Base-by-base conservation (phyloP, 306 rosid genomes). In the Morella rubra region DNA sequence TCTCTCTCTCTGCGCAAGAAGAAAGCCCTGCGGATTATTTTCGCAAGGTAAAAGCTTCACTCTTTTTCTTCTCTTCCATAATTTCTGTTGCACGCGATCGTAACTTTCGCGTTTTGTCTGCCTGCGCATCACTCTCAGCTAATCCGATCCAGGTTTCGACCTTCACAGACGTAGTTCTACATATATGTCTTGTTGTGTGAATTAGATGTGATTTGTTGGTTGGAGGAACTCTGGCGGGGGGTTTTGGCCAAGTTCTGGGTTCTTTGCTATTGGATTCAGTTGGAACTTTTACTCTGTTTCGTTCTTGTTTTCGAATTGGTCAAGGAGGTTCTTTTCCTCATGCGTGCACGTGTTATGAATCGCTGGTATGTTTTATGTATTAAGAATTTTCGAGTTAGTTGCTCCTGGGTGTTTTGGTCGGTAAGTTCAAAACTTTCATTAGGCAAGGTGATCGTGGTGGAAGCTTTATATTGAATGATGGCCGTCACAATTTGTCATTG, bases 81-180 rank as follows among this genome's bases (percentile, higher is more conserved):
- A 42, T 45, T 24, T 56, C 50, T 19, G 37, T 7, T 53, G 53
- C 45, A 19, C 68, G 73, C 73, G 66, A 76, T 76, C 80, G 14
- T 40, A 1, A 6, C 59, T 71, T 42, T 76, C 52, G 24, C 16
- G 37, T 4, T 8, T 12, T n/a, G 15, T 65, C 14, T 51, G 32
- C 32, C 53, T 40, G 10, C 18, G 22, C 32, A 2, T 71, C 75
- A 8, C 56, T 56, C 15, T n/a, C 60, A 9, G 22, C 40, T 12
- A 18, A 6, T 49, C 78, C 19, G 80, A 68, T 66, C 68, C 80
- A 76, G 55, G 49, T 55, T 56, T 53, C 16, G 4, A 54, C 69
- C 69, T 66, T 66, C 19, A 67, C 37, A 11, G 20, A 69, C 24
- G 19, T 46, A 22, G 4, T 5, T 18, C 1, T 22, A 51, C 41